Evolutionary conservation across 1,284 basidiomycete species (phyloP).

Genomic region (Tilletia horrida): DNA sequence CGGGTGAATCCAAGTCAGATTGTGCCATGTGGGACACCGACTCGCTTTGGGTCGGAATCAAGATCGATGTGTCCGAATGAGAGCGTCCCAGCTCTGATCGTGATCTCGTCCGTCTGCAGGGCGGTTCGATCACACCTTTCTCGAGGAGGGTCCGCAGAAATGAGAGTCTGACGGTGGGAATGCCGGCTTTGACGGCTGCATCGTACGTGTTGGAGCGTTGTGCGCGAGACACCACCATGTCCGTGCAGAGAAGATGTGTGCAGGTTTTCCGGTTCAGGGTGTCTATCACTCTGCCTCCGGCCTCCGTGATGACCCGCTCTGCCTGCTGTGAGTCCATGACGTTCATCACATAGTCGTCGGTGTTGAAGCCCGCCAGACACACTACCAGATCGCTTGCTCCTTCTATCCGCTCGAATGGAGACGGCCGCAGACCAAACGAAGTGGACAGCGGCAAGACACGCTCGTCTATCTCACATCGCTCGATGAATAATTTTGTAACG

Average conservation of each 20-base stretch:
- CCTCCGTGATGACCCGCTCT: constrained; percentile 3
- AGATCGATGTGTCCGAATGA: neutral
- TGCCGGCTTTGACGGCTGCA: neutral
- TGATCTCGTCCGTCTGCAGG: neutral
- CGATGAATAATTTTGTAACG: constrained; percentile 12
- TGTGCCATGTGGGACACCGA: neutral
- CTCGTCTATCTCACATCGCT: constrained; percentile 11
- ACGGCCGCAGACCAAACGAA: neutral
- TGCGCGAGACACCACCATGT: neutral
- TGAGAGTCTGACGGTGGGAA: neutral
- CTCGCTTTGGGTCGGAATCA: constrained; percentile 2
- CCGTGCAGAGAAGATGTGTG: constrained; percentile 7
- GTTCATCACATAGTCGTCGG: neutral
- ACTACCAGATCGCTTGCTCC: constrained; percentile 38
- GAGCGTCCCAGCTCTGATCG: neutral
- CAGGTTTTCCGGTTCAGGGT: neutral
- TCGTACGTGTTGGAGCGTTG: neutral
- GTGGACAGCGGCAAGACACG: neutral
- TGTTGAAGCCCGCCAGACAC: constrained; percentile 36
- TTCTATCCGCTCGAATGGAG: neutral
- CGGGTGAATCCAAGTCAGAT: neutral
- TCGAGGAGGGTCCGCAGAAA: constrained; percentile 1
- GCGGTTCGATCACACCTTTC: neutral
- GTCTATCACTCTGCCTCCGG: neutral
- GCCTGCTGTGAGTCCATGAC: constrained; percentile 1